Percentiles rank a stretch among this genome's conserved stretches.
Conservation (phyloP, 1,284 basidiomycete genomes). For the Sphagnurus paluster region DNA sequence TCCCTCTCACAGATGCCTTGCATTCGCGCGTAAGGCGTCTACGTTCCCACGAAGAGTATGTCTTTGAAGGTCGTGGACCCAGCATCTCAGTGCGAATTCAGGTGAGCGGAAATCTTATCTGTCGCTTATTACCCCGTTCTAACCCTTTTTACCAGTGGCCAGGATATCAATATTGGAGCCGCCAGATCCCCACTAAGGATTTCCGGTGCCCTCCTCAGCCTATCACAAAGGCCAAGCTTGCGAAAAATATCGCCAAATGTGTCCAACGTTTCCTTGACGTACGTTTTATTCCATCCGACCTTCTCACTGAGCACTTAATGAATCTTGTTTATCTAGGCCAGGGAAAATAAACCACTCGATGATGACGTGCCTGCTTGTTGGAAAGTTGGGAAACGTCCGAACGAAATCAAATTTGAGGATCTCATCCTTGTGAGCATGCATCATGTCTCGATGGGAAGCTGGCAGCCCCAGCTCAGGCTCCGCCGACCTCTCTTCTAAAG, state of each 20-base stretch:
- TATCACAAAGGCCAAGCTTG: slow-evolving; percentile 65
- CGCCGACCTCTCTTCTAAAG: slow-evolving; percentile 26
- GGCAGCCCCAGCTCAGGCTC: slow-evolving; percentile 74
- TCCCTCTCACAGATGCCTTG: slow-evolving; percentile 52
- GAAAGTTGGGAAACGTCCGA: slow-evolving; percentile 51
- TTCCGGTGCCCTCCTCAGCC: slow-evolving; percentile 72
- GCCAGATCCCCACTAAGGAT: slow-evolving; percentile 77
- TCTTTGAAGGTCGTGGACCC: slow-evolving; percentile 69
- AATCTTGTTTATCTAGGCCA: slow-evolving; percentile 39
- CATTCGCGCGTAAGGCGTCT: slow-evolving; percentile 52
- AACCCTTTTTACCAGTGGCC: slow-evolving; percentile 59
- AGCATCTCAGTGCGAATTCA: slow-evolving; percentile 75
- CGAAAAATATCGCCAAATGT: slow-evolving; percentile 68
- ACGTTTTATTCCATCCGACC: slow-evolving; percentile 16
- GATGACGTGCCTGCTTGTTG: slow-evolving; percentile 58
- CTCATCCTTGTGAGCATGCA: slow-evolving; percentile 72
- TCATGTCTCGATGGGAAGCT: slow-evolving; percentile 76
- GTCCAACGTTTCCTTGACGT: slow-evolving; percentile 57
- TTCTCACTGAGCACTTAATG: slow-evolving; percentile 1
- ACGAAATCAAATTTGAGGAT: slow-evolving; percentile 60
- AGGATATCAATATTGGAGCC: slow-evolving; percentile 72
- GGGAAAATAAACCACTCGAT: slow-evolving; percentile 49
- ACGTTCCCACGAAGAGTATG: slow-evolving; percentile 55
- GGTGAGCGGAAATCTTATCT: slow-evolving; percentile 34
- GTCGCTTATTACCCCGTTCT: slow-evolving; percentile 13